Evolutionary conservation across 2,329 filamentous ascomycete genomes (phyloP).

Genomic region (Geosmithia morbida): DNA sequence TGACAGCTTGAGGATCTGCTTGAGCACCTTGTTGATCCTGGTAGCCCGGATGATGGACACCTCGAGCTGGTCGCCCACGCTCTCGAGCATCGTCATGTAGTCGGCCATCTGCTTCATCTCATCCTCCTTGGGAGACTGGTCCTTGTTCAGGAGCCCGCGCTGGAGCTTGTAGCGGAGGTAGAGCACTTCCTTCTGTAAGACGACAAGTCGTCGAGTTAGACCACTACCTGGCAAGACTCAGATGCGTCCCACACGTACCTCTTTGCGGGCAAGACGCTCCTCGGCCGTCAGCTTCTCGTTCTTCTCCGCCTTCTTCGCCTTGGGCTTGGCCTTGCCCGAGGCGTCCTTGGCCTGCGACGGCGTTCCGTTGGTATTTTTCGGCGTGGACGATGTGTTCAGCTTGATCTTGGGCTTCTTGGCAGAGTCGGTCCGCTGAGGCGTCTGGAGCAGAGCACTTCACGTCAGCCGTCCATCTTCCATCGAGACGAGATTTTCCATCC

Average conservation of each 20-base stretch:
- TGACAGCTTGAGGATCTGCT: constrained; percentile 79
- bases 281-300: constrained; percentile 46
- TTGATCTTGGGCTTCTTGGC: constrained; percentile 57
- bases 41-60: constrained; percentile 77
- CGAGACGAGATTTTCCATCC: too few species aligned
- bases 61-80: constrained; percentile 53
- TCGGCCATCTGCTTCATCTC: constrained; percentile 71
- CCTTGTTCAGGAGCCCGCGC: constrained; percentile 78
- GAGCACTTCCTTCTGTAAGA: constrained; percentile 56
- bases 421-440: constrained; percentile 43
- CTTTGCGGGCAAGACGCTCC: constrained; percentile 43
- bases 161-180: constrained; percentile 92
- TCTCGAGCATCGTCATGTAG: constrained; percentile 69
- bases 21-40: constrained; percentile 98
- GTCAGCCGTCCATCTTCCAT: too few species aligned
- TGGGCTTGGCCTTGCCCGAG: constrained; percentile 39
- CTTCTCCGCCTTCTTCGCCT: constrained; percentile 42
- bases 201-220: constrained; percentile 13
- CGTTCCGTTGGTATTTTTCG: constrained; percentile 54
- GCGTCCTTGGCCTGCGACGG: constrained; percentile 42
- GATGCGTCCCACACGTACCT: constrained; percentile 24
- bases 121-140: constrained; percentile 72
- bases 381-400: constrained; percentile 48
- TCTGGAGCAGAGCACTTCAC: constrained; percentile 18
- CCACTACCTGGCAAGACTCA: neutral